Evolutionary conservation across 345 rosid species (phyloP).

Genomic region (Sisymbrium irio): DNA sequence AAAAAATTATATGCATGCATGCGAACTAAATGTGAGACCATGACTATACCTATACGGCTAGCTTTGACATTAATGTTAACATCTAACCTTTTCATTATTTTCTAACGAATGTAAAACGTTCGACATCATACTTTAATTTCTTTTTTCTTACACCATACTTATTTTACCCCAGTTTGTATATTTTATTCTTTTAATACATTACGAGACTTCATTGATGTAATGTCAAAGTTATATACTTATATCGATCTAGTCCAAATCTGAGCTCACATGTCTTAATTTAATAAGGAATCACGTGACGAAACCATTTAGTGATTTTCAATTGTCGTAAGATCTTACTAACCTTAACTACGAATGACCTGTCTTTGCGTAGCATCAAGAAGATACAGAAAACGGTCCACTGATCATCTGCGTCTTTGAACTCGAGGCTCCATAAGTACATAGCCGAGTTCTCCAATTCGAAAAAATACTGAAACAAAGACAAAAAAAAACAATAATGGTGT

Average conservation of each 20-base stretch:
- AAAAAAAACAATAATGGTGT: background rate
- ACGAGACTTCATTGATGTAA: background rate
- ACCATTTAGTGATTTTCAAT: conserved; percentile 11
- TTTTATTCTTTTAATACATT: background rate
- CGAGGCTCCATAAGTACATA: background rate
- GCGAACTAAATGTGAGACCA: background rate
- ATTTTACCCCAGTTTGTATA: background rate
- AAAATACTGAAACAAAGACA: background rate
- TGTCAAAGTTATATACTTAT: background rate
- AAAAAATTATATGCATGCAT: background rate
- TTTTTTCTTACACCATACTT: background rate
- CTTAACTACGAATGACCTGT: conserved; percentile 19
- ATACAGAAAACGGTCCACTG: conserved; percentile 3
- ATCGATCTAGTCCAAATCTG: background rate
- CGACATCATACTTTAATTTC: background rate
- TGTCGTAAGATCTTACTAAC: conserved; percentile 27
- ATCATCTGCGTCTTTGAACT: conserved; percentile 26
- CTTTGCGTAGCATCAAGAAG: conserved; percentile 12
- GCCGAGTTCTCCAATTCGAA: background rate
- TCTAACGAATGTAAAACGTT: background rate
- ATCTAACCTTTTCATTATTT: background rate
- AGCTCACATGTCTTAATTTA: background rate
- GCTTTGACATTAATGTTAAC: background rate
- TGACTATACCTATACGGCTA: background rate
- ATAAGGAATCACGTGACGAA: conserved; percentile 17